phyloP scores from a whole-genome alignment of 306 rosid genomes.

The Senna siamea region DNA sequence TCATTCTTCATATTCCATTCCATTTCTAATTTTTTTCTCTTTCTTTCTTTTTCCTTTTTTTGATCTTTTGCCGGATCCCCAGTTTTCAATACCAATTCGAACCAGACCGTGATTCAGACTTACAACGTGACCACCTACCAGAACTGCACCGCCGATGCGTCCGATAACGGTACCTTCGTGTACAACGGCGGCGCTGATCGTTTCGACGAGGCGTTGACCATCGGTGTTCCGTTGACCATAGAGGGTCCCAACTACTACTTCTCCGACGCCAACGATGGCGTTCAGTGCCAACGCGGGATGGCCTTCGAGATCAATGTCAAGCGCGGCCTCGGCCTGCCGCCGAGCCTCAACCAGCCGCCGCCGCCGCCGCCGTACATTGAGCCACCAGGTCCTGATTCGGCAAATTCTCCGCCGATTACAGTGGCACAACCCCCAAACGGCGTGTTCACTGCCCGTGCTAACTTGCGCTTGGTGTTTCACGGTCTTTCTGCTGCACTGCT shows the following conservation, averaged over 20 bases:
- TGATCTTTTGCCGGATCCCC: not conserved
- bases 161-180: slow-evolving; percentile 56
- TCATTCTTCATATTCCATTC: not conserved
- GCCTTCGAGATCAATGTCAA: slow-evolving; percentile 68
- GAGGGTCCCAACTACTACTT: slow-evolving; percentile 71
- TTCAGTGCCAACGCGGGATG: slow-evolving; percentile 74
- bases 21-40: not conserved
- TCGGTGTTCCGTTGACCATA: slow-evolving; percentile 62
- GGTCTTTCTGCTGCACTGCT: slow-evolving; percentile 29
- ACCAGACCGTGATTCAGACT: slow-evolving; percentile 80
- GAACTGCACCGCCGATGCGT: slow-evolving; percentile 63
- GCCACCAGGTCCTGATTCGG: slow-evolving; percentile 58
- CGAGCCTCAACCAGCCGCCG: slow-evolving; percentile 81
- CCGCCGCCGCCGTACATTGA: slow-evolving; percentile 82
- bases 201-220: slow-evolving; percentile 51
- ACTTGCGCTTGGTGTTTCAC: slow-evolving; percentile 33
- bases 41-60: no score
- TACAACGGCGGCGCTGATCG: slow-evolving; percentile 46
- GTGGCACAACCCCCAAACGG: slow-evolving; percentile 31
- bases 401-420: slow-evolving; percentile 50
- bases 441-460: slow-evolving; percentile 34
- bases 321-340: slow-evolving; percentile 83
- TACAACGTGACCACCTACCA: slow-evolving; percentile 59
- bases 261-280: slow-evolving; percentile 64
- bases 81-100: slow-evolving; percentile 82